These are phyloP conservation scores for Aspergillus ustus DNA, from an alignment of 2,329 filamentous ascomycete species.

Conservation along the genomic window DNA sequence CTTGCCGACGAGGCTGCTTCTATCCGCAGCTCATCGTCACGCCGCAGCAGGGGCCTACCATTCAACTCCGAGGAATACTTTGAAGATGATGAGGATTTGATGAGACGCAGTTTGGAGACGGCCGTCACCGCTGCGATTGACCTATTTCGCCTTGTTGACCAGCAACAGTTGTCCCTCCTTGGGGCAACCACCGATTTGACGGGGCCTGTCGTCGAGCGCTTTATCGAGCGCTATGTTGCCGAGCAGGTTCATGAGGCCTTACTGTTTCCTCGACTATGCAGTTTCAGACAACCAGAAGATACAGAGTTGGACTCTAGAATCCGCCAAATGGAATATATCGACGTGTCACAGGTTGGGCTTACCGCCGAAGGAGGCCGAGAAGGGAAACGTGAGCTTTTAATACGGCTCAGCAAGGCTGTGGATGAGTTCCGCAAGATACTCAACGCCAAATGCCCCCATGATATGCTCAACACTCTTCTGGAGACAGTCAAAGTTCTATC, in stretches of 20 bases:
- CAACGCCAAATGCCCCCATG: constrained; percentile 76
- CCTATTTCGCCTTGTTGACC: constrained; percentile 92
- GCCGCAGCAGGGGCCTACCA: constrained; percentile 46
- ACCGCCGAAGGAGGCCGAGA: constrained; percentile 76
- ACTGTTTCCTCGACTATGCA: constrained; percentile 80
- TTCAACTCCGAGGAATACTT: constrained; percentile 71
- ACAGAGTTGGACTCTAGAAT: constrained; percentile 87
- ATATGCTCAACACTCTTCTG: constrained; percentile 83
- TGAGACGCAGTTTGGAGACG: constrained; percentile 86
- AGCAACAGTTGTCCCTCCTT: constrained; percentile 88
- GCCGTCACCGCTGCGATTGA: constrained; percentile 94
- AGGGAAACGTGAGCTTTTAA: constrained; percentile 80
- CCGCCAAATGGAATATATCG: constrained; percentile 88
- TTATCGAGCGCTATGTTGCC: constrained; percentile 93
- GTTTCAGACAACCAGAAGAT: constrained; percentile 80
- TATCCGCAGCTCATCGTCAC: constrained; percentile 39
- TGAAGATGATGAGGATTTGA: constrained; percentile 88
- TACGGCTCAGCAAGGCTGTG: constrained; percentile 76
- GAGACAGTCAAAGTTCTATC: constrained; percentile 84
- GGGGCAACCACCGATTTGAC: constrained; percentile 93
- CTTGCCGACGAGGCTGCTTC: constrained; percentile 45
- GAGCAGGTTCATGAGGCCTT: constrained; percentile 87
- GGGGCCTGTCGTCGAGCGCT: constrained; percentile 84
- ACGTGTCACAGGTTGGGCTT: constrained; percentile 93
- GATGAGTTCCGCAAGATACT: constrained; percentile 88